A percentile compares a stretch with the other conserved stretches of the same genome.
These are phyloP conservation scores for Cucurbitaria berberidis DNA, from an alignment of 2,329 filamentous ascomycete species.

Conservation along the genomic window DNA sequence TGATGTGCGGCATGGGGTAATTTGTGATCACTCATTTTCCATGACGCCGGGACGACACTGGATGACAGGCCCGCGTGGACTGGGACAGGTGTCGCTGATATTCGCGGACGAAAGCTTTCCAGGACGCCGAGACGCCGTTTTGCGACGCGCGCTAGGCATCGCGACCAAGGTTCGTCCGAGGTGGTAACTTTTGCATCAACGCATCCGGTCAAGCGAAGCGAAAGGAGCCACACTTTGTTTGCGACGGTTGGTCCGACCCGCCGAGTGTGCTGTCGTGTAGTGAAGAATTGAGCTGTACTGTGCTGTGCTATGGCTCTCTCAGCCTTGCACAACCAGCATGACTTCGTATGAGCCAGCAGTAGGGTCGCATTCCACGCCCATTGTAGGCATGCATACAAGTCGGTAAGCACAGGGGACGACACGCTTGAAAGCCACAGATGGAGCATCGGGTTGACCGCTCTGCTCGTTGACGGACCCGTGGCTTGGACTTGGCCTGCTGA, in stretches of 20 bases:
- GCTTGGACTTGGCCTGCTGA: constrained; percentile 16
- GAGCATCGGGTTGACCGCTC: constrained; percentile 37
- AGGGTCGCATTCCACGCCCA: constrained; percentile 3
- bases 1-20: constrained; percentile 7
- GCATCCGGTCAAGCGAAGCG: no score
- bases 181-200: constrained; percentile 15
- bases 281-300: no score
- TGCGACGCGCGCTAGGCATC: constrained; percentile 10
- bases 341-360: constrained; percentile 1
- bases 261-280: constrained; percentile 7
- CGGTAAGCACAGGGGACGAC: constrained; percentile 20
- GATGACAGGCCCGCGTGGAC: constrained; percentile 6
- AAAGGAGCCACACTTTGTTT: no score
- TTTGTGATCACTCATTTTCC: constrained; percentile 17
- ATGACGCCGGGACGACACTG: constrained; percentile 1
- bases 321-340: constrained; percentile 5
- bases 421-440: constrained; percentile 32
- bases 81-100: constrained; percentile 1
- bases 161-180: constrained; percentile 25
- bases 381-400: not conserved
- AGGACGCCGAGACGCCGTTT: constrained; percentile 20
- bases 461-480: constrained; percentile 23
- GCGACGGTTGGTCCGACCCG: constrained; percentile 3
- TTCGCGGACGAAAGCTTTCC: constrained; percentile 14
- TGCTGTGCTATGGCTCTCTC: no score